These are phyloP conservation scores for Taphrina pruni DNA, from an alignment of 1,139 yeast species.

Conservation along the genomic window DNA sequence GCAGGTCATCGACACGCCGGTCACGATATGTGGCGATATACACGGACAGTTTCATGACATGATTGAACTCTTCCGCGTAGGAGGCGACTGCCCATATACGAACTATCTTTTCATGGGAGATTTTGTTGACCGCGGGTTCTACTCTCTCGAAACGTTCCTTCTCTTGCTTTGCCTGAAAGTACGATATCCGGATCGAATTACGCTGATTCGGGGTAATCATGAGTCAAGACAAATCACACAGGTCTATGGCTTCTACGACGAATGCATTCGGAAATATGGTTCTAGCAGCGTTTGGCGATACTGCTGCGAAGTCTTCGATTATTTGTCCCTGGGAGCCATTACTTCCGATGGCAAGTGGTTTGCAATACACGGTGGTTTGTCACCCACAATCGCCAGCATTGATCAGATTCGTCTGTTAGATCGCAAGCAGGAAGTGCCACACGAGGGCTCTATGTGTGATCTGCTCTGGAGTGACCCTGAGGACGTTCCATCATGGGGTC, in stretches of 20 bases:
- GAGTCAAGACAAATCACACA: slow-evolving; percentile 97
- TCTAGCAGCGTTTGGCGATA: slow-evolving; percentile 91
- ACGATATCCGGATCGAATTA: slow-evolving; percentile 90
- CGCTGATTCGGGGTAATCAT: slow-evolving; percentile 94
- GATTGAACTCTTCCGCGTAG: slow-evolving; percentile 81
- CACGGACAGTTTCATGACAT: slow-evolving; percentile 97
- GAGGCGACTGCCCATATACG: slow-evolving; percentile 87
- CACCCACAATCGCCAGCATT: slow-evolving; percentile 88
- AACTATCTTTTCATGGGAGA: slow-evolving; percentile 77
- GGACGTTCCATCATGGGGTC: slow-evolving; percentile 77
- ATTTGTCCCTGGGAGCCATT: slow-evolving; percentile 89
- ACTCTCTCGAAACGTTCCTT: slow-evolving; percentile 87
- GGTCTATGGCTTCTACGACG: slow-evolving; percentile 98
- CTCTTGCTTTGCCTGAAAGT: slow-evolving; percentile 77
- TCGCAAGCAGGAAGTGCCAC: slow-evolving; percentile 95
- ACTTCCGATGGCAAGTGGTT: slow-evolving; percentile 75
- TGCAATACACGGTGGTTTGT: slow-evolving; percentile 95
- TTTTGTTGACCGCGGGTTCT: slow-evolving; percentile 94
- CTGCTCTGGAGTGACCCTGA: slow-evolving; percentile 98
- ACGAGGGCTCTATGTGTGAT: slow-evolving; percentile 99
- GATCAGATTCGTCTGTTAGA: slow-evolving; percentile 87
- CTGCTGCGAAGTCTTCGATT: slow-evolving; percentile 83
- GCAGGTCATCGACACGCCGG: slow-evolving; percentile 93
- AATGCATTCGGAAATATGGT: slow-evolving; percentile 93
- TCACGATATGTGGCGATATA: slow-evolving; percentile 96